Evolutionary conservation across 176 grass and related monocot genomes (phyloP).

Genomic region (Bolboschoenus planiculmis): DNA sequence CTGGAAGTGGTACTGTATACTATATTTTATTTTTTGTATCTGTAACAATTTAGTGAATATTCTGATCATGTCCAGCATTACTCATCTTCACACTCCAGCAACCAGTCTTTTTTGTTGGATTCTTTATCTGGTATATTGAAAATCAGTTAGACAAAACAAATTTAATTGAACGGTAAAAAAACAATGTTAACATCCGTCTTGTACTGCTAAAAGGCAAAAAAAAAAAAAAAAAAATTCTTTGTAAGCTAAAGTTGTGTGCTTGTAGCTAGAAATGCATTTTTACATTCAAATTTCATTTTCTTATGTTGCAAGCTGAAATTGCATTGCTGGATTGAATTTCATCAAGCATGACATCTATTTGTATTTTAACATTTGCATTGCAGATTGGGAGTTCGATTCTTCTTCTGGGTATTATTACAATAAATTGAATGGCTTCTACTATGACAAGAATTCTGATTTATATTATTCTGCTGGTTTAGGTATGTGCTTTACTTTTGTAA

Average conservation of each 20-base stretch:
- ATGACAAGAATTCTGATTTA: slow-evolving; percentile 66
- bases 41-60: neutral
- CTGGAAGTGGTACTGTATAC: slow-evolving; percentile 53
- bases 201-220: neutral
- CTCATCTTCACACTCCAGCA: neutral
- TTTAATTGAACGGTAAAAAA: neutral
- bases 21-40: slow-evolving; percentile 17
- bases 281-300: neutral
- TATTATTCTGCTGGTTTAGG: slow-evolving; percentile 74
- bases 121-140: neutral
- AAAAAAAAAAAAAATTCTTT: neutral
- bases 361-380: slow-evolving; percentile 16
- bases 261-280: neutral
- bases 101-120: neutral
- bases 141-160: neutral
- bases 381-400: slow-evolving; percentile 66
- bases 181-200: neutral
- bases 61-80: neutral
- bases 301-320: neutral
- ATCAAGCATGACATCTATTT: neutral
- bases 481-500: slow-evolving; percentile 9
- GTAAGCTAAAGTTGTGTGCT: neutral
- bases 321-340: neutral
- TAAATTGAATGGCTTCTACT: slow-evolving; percentile 57
- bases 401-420: slow-evolving; percentile 66